Conservation (phyloP, 177 flowering plant species). For the Vitis hybrid region DNA sequence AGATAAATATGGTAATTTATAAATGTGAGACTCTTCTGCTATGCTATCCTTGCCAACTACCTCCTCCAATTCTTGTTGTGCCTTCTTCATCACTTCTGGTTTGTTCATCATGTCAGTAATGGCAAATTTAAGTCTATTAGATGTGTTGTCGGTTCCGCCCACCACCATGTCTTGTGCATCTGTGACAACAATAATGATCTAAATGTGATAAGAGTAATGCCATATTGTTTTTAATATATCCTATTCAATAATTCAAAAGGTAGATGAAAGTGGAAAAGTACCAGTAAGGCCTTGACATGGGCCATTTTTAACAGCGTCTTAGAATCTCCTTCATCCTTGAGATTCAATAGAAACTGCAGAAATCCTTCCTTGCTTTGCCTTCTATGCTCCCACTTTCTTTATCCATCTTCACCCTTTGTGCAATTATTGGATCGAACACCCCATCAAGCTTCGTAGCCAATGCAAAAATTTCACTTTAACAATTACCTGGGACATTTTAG, state of each 20-base stretch:
- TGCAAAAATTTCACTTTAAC: too few relatives aligned
- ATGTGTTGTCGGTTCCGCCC: constrained; percentile 58
- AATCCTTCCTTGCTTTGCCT: constrained; percentile 22
- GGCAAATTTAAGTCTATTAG: constrained; percentile 48
- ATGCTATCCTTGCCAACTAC: constrained; percentile 45
- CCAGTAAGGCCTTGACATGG: constrained; percentile 28
- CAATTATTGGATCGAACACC: constrained; percentile 29
- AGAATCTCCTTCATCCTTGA: constrained; percentile 17
- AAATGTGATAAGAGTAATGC: not conserved
- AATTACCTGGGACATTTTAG: too few relatives aligned
- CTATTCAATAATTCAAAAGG: not conserved
- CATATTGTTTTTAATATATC: not conserved
- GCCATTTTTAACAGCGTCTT: constrained; percentile 20
- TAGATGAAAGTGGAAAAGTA: not conserved
- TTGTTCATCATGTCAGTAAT: constrained; percentile 54
- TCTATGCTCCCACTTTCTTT: not conserved
- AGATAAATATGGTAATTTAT: constrained; percentile 41
- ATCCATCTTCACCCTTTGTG: constrained; percentile 9
- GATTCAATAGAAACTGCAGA: constrained; percentile 23
- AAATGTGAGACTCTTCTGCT: constrained; percentile 62
- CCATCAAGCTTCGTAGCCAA: constrained; percentile 10
- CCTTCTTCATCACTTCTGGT: constrained; percentile 37
- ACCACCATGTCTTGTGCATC: constrained; percentile 48
- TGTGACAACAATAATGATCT: not conserved
- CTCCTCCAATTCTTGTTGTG: constrained; percentile 44